Conservation (phyloP, 1,139 yeast genomes). For the Blastobotrys raffinosifermentans region DNA sequence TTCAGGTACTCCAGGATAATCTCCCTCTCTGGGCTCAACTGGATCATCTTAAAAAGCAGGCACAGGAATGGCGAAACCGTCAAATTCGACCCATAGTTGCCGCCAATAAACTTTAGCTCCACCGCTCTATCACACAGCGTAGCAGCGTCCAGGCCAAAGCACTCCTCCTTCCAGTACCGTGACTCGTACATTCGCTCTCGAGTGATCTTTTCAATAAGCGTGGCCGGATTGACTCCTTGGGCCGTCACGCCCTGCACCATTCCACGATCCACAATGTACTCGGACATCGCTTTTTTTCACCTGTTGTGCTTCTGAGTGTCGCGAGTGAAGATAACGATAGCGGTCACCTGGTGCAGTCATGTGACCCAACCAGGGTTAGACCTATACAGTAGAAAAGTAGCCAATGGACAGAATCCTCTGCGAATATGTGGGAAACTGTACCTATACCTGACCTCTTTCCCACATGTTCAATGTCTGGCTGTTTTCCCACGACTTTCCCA, state of each 20-base stretch:
- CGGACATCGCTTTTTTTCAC: constrained; percentile 1
- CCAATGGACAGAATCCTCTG: too few relatives aligned
- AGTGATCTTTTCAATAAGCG: constrained; percentile 58
- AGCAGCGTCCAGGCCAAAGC: constrained; percentile 53
- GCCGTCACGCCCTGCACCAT: constrained; percentile 30
- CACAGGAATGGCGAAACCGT: constrained; percentile 62
- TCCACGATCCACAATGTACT: constrained; percentile 31
- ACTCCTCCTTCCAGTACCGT: constrained; percentile 59
- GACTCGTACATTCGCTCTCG: constrained; percentile 65
- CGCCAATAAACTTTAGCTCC: constrained; percentile 37
- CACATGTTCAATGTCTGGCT: too few relatives aligned
- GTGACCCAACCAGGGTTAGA: too few relatives aligned
- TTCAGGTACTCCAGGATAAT: constrained; percentile 47
- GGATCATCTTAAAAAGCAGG: constrained; percentile 55
- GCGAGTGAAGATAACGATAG: too few relatives aligned
- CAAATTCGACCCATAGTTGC: constrained; percentile 43
- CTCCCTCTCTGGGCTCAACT: constrained; percentile 53
- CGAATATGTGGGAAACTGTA: too few relatives aligned
- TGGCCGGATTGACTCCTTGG: constrained; percentile 46
- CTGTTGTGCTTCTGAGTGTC: too few relatives aligned
- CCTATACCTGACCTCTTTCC: too few relatives aligned
- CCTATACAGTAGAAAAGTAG: too few relatives aligned
- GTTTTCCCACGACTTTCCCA: too few relatives aligned
- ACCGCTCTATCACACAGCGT: constrained; percentile 45
- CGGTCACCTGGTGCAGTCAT: too few relatives aligned